A percentile compares a stretch with the other conserved stretches of the same genome.
Evolutionary conservation across 139 green algal species (phyloP).

Genomic region (Pleodorina starrii): DNA sequence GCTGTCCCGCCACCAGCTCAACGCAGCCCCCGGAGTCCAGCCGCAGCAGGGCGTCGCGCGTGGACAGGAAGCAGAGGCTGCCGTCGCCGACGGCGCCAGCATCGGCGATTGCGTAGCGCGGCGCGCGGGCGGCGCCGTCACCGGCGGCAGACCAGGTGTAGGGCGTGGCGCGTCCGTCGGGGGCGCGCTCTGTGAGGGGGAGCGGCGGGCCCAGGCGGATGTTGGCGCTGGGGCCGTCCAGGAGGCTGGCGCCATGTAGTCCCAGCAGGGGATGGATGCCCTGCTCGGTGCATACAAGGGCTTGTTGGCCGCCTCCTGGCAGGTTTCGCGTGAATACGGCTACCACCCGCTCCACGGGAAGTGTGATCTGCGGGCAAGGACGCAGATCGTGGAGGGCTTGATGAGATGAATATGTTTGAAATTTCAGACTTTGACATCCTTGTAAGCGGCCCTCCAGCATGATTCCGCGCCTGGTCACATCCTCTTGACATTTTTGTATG

Average conservation of each 20-base stretch:
- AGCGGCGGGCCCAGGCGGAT: slow-evolving; percentile 27
- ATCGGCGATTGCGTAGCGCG: neutral
- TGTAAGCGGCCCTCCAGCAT: too few relatives aligned
- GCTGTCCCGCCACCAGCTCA: slow-evolving; percentile 2
- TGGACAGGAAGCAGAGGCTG: slow-evolving; percentile 23
- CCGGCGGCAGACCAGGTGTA: neutral
- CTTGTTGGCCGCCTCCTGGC: neutral
- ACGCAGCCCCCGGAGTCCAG: neutral
- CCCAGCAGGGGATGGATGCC: slow-evolving; percentile 9
- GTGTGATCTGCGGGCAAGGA: neutral
- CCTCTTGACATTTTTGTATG: too few relatives aligned
- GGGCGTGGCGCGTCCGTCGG: neutral
- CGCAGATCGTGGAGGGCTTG: neutral
- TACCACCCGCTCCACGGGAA: neutral
- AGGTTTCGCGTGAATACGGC: neutral
- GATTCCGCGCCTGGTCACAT: too few relatives aligned
- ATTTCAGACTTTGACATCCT: too few relatives aligned
- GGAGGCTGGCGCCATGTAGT: neutral
- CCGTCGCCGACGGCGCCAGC: neutral
- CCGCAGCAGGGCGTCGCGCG: neutral
- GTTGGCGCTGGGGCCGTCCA: neutral
- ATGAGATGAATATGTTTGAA: neutral
- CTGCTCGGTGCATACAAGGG: neutral
- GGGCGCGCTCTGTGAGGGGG: neutral
- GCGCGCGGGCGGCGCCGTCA: neutral